These are phyloP conservation scores for Erysimum pusillum DNA, from an alignment of 441 rosid genomes.

Conservation along the genomic window DNA sequence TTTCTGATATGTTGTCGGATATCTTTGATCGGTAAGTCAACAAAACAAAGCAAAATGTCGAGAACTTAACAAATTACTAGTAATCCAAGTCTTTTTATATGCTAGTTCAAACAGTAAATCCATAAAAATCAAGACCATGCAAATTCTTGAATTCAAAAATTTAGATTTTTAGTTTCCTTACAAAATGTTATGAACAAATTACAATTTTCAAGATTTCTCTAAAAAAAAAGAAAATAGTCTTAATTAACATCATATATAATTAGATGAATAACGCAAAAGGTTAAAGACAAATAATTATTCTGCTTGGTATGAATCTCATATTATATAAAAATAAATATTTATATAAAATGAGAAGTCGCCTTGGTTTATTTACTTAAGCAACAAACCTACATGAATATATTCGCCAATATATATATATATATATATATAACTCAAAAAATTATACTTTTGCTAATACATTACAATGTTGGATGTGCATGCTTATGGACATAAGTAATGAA, in stretches of 20 bases:
- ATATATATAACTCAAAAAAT: conserved; percentile 6
- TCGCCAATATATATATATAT: not conserved
- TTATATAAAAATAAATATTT: not conserved
- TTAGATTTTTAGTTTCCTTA: not conserved
- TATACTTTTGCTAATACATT: conserved; percentile 6
- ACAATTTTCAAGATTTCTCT: not conserved
- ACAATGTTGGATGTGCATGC: not conserved
- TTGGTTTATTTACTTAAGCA: conserved; percentile 2
- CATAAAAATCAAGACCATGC: not conserved
- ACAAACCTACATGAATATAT: not conserved
- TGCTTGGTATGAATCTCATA: not conserved
- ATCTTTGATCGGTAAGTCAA: not conserved
- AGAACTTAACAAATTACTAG: not conserved
- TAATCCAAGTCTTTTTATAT: not conserved
- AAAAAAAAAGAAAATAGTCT: too few relatives aligned
- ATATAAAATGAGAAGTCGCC: not conserved
- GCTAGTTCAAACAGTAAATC: not conserved
- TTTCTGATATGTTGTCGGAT: not conserved
- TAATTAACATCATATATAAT: not conserved
- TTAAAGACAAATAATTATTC: not conserved
- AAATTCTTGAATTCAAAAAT: not conserved
- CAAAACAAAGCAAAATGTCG: not conserved
- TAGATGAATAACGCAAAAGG: not conserved
- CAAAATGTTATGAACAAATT: not conserved
- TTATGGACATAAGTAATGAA: not conserved